Conservation (phyloP, 2,329 filamentous ascomycete genomes). For the Arachnomyces sp. region DNA sequence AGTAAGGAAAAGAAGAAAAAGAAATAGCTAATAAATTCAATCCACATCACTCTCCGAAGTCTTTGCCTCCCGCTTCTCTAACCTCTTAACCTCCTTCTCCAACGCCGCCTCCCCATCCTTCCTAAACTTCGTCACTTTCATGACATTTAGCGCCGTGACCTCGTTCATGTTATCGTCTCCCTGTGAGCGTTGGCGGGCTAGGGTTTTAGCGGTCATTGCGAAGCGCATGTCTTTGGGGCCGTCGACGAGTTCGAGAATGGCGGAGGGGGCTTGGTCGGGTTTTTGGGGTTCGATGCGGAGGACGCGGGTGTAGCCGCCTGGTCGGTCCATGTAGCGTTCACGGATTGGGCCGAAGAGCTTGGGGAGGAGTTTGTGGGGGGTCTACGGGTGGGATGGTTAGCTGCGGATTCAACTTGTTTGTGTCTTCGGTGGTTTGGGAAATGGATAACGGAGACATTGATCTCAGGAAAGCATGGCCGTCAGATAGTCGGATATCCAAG, state of each 20-base stretch:
- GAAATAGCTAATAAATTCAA: neutral
- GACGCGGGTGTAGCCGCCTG: slow-evolving; percentile 91
- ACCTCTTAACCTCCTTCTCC: slow-evolving; percentile 49
- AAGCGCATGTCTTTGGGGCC: slow-evolving; percentile 91
- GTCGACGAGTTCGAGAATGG: slow-evolving; percentile 91
- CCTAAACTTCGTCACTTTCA: slow-evolving; percentile 74
- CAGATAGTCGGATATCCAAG: too few species aligned
- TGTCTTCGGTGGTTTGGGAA: slow-evolving; percentile 2
- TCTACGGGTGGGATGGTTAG: slow-evolving; percentile 19
- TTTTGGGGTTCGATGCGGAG: slow-evolving; percentile 85
- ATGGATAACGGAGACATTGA: neutral
- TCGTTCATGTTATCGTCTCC: slow-evolving; percentile 56
- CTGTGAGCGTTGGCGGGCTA: slow-evolving; percentile 53
- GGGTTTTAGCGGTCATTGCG: slow-evolving; percentile 79
- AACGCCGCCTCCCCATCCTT: slow-evolving; percentile 59
- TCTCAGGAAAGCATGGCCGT: neutral
- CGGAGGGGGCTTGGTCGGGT: slow-evolving; percentile 77
- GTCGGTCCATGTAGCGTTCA: slow-evolving; percentile 67
- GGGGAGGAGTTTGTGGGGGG: slow-evolving; percentile 49
- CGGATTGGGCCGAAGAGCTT: slow-evolving; percentile 83
- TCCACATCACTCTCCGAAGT: slow-evolving; percentile 19
- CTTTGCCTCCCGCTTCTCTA: slow-evolving; percentile 49
- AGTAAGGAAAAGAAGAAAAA: too few species aligned
- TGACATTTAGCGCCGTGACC: slow-evolving; percentile 68
- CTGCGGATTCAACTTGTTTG: too few species aligned